Percentiles rank a stretch among this genome's conserved stretches.
phyloP scores from a whole-genome alignment of 495 filamentous ascomycete species.

The Penicillium taxi region DNA sequence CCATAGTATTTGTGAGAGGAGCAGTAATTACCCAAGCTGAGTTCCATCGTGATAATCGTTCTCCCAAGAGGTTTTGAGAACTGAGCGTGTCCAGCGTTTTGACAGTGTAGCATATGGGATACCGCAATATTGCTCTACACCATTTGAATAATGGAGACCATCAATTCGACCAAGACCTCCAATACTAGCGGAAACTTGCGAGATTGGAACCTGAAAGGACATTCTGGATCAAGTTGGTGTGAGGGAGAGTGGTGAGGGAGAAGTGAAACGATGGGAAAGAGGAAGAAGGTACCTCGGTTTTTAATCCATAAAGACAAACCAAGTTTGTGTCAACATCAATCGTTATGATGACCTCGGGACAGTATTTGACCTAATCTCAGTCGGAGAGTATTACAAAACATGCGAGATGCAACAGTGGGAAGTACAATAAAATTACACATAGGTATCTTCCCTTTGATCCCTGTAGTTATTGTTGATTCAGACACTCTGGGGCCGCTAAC shows the following conservation, averaged over 20 bases:
- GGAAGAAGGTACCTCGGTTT: neutral
- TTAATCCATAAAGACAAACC: neutral
- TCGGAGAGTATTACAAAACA: neutral
- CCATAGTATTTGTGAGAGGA: too few species aligned
- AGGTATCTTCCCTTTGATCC: too few species aligned
- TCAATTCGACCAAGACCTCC: slow-evolving; percentile 4
- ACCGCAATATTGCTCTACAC: slow-evolving; percentile 10
- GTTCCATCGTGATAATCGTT: slow-evolving; percentile 9
- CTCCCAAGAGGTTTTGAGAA: slow-evolving; percentile 6
- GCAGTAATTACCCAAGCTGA: slow-evolving; percentile 5
- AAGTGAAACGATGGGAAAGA: too few species aligned
- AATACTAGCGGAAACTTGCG: slow-evolving; percentile 2
- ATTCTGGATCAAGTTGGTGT: slow-evolving; percentile 4
- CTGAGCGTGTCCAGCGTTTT: slow-evolving; percentile 11
- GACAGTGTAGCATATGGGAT: slow-evolving; percentile 8
- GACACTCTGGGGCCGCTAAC: too few species aligned
- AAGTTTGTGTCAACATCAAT: too few species aligned
- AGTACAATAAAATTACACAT: too few species aligned
- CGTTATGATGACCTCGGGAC: too few species aligned
- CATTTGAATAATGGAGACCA: slow-evolving; percentile 6
- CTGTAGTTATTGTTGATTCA: too few species aligned
- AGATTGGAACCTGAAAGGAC: slow-evolving; percentile 7
- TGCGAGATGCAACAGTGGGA: neutral
- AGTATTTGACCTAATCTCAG: too few species aligned
- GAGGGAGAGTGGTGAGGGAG: neutral